Conservation (phyloP, 1,284 basidiomycete genomes). For the Ganoderma multipileum region DNA sequence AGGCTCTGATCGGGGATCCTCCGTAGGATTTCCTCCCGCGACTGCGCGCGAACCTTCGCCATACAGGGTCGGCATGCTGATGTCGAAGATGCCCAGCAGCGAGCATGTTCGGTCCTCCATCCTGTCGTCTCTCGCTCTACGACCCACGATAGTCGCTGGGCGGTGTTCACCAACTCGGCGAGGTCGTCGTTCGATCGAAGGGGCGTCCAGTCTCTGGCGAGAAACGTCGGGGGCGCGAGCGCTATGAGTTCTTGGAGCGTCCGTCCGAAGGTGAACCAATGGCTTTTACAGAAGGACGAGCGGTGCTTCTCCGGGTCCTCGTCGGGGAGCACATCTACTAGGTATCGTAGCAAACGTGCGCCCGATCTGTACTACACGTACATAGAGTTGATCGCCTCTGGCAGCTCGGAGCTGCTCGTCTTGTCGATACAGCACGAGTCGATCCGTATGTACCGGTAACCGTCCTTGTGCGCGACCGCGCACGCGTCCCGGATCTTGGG, state of each 20-base stretch:
- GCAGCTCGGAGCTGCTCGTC: not conserved
- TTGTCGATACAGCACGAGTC: not conserved
- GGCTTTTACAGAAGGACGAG: not conserved
- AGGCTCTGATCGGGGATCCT: not conserved
- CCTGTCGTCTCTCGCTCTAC: not conserved
- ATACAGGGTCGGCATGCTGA: not conserved
- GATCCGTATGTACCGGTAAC: not conserved
- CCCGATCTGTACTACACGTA: not conserved
- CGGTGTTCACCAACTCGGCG: not conserved
- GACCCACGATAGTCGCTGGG: constrained; percentile 2
- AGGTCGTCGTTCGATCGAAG: not conserved
- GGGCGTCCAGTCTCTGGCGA: not conserved
- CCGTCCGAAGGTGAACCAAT: not conserved
- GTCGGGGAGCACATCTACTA: not conserved
- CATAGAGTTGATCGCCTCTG: not conserved
- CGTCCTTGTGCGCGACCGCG: not conserved
- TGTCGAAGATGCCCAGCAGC: not conserved
- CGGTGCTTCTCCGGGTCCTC: not conserved
- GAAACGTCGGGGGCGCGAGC: not conserved
- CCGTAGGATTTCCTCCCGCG: not conserved
- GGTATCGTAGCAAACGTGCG: not conserved
- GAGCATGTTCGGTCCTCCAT: not conserved
- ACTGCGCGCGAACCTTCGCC: not conserved
- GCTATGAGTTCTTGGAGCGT: constrained; percentile 2
- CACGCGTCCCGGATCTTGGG: not conserved